phyloP scores from a whole-genome alignment of 208 protist genomes.

The Phytomonas francai region DNA sequence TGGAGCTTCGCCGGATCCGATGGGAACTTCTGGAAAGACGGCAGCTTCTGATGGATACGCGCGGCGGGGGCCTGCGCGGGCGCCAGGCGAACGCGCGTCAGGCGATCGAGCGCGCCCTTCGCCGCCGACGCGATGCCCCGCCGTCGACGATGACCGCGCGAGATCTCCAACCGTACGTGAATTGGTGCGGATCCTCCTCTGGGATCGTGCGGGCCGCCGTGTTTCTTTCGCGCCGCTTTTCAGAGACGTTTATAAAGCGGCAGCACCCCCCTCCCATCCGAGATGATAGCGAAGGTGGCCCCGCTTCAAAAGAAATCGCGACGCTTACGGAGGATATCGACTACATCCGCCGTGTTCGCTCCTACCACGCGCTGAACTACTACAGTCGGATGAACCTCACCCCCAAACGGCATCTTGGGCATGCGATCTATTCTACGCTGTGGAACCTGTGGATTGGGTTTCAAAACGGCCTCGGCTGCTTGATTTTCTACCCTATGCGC shows the following conservation, averaged over 20 bases:
- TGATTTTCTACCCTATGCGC: constrained; percentile 39
- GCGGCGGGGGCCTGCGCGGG: constrained; percentile 26
- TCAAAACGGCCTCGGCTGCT: constrained; percentile 49
- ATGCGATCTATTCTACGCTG: constrained; percentile 37
- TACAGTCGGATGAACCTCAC: constrained; percentile 71
- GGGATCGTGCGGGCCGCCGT: too few species aligned
- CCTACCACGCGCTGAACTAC: constrained; percentile 66
- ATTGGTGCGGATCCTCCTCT: too few species aligned
- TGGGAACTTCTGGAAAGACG: constrained; percentile 43
- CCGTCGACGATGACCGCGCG: too few species aligned
- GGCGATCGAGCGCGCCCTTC: constrained; percentile 15
- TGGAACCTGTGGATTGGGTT: constrained; percentile 58
- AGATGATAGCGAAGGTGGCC: background rate
- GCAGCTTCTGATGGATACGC: constrained; percentile 51
- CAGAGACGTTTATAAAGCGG: too few species aligned
- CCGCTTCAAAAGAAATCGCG: constrained; percentile 15
- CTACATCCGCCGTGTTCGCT: constrained; percentile 47
- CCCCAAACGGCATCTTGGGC: constrained; percentile 63
- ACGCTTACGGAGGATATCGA: constrained; percentile 46
- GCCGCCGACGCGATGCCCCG: too few species aligned
- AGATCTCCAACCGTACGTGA: too few species aligned
- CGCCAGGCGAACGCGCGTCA: constrained; percentile 31
- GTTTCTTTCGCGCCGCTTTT: too few species aligned
- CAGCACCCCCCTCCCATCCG: background rate
- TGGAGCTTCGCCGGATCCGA: constrained; percentile 48